phyloP scores from a whole-genome alignment of 2,329 filamentous ascomycete genomes.

The Aotearoamyces nothofagi region DNA sequence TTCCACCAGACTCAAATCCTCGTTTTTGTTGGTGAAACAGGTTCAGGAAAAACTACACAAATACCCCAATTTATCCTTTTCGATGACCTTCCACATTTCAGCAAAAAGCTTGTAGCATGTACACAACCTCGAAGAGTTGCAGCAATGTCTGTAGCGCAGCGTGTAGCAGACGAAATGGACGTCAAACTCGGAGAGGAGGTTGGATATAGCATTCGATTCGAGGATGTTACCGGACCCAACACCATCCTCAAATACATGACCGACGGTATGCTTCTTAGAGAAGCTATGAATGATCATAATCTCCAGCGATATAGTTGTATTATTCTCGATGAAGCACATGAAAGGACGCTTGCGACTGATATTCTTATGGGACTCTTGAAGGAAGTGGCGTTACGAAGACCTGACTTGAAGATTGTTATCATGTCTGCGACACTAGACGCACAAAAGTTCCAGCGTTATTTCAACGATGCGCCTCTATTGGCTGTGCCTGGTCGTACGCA shows the following conservation, averaged over 20 bases:
- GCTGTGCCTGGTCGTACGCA: conserved; percentile 91
- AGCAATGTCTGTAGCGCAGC: conserved; percentile 95
- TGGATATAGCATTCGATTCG: conserved; percentile 97
- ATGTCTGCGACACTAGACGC: conserved; percentile 97
- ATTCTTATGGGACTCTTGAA: conserved; percentile 95
- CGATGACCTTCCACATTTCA: conserved; percentile 81
- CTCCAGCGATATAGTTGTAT: conserved; percentile 91
- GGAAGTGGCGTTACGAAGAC: conserved; percentile 65
- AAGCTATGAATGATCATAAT: conserved; percentile 91
- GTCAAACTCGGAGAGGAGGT: conserved; percentile 87
- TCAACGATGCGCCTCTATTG: conserved; percentile 83
- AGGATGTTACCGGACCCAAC: conserved; percentile 78
- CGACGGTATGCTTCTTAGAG: conserved; percentile 92
- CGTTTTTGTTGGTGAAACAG: conserved; percentile 96
- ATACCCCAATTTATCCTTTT: conserved; percentile 97
- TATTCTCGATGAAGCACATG: conserved; percentile 97
- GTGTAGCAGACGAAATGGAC: conserved; percentile 94
- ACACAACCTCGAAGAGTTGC: conserved; percentile 96
- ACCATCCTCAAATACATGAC: conserved; percentile 99
- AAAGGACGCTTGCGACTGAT: conserved; percentile 91
- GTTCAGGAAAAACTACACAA: conserved; percentile 98
- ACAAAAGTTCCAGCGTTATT: conserved; percentile 95
- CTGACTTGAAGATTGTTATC: conserved; percentile 95
- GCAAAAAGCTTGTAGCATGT: conserved; percentile 85
- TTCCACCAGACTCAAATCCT: conserved; percentile 93